Evolutionary conservation across 306 rosid species (phyloP).

Genomic region (Neltuma alba): DNA sequence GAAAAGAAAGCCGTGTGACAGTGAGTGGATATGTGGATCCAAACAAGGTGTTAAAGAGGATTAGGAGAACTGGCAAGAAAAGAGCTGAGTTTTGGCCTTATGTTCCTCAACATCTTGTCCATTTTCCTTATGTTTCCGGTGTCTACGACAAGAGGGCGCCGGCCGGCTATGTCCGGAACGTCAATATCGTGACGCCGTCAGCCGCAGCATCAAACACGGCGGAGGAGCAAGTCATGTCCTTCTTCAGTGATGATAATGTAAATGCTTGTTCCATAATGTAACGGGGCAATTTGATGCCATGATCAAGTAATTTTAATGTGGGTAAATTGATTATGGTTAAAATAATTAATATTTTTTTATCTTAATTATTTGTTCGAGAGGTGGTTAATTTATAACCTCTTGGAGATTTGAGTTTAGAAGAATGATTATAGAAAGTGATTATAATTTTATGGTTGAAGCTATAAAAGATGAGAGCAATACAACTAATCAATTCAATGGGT

Average conservation of each 20-base stretch:
- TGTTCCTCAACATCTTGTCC: slow-evolving; percentile 75
- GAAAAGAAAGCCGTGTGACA: slow-evolving; percentile 72
- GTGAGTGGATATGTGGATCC: slow-evolving; percentile 85
- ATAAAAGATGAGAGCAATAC: background rate
- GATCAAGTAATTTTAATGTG: background rate
- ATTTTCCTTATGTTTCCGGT: slow-evolving; percentile 65
- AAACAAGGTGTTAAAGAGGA: slow-evolving; percentile 75
- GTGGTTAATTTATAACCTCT: no score
- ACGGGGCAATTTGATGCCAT: background rate
- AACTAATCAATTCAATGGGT: background rate
- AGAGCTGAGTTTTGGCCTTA: slow-evolving; percentile 93
- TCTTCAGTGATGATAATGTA: slow-evolving; percentile 87
- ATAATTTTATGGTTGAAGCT: background rate
- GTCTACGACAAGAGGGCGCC: slow-evolving; percentile 88
- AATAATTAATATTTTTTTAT: background rate
- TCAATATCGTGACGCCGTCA: slow-evolving; percentile 62
- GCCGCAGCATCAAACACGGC: slow-evolving; percentile 31
- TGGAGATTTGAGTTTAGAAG: background rate
- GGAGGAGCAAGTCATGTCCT: slow-evolving; percentile 59
- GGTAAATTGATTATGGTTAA: background rate
- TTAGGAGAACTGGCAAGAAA: slow-evolving; percentile 67
- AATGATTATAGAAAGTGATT: background rate
- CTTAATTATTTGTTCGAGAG: no score
- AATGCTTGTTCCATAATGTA: slow-evolving; percentile 85
- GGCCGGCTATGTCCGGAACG: slow-evolving; percentile 62